phyloP scores from a whole-genome alignment of 257 asterid genomes.

The Penstemon newberryi region DNA sequence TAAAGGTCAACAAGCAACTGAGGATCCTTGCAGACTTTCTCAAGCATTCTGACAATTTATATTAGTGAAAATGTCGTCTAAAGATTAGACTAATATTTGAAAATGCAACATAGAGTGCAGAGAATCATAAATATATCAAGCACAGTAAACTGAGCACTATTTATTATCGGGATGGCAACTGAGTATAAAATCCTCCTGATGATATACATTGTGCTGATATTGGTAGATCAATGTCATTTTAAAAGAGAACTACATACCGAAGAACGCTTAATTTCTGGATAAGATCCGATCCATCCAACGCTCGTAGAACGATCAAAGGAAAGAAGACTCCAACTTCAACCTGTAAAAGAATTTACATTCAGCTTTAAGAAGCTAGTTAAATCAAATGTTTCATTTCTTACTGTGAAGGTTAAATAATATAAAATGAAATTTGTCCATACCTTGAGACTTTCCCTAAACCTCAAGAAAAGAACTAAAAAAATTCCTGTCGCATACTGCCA shows the following conservation, averaged over 20 bases:
- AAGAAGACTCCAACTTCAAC: constrained; percentile 96
- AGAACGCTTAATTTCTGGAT: constrained; percentile 77
- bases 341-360: constrained; percentile 46
- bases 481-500: constrained; percentile 92
- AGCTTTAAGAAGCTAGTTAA: constrained; percentile 27
- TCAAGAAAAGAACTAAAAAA: constrained; percentile 77
- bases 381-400: constrained; percentile 18
- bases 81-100: background rate
- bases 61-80: constrained; percentile 17
- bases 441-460: constrained; percentile 93
- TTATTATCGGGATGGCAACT: constrained; percentile 15
- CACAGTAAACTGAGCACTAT: constrained; percentile 9
- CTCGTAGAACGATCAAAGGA: constrained; percentile 81
- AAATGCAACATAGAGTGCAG: constrained; percentile 12
- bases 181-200: constrained; percentile 13
- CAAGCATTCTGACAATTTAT: constrained; percentile 79
- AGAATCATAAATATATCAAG: background rate
- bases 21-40: constrained; percentile 90
- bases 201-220: constrained; percentile 21
- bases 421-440: constrained; percentile 42
- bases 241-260: constrained; percentile 55
- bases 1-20: constrained; percentile 97
- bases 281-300: constrained; percentile 89
- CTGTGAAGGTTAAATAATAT: constrained; percentile 11
- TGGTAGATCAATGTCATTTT: constrained; percentile 23